A percentile compares a stretch with the other conserved stretches of the same genome.
phyloP scores from a whole-genome alignment of 2,329 filamentous ascomycete genomes.

The Pseudohalonectria lignicola region DNA sequence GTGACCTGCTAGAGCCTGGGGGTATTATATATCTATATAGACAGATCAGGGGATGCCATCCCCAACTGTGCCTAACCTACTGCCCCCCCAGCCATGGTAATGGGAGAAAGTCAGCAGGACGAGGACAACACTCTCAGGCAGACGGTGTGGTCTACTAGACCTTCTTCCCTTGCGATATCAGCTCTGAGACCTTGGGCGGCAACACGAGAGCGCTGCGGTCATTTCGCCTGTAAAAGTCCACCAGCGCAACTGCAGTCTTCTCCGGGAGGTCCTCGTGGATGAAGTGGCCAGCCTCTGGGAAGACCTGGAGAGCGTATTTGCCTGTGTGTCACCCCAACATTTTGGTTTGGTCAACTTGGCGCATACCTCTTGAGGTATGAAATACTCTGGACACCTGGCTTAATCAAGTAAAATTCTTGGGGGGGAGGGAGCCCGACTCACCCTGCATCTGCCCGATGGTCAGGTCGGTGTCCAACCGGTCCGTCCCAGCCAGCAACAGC shows the following conservation, averaged over 20 bases:
- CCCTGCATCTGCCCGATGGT: conserved; percentile 98
- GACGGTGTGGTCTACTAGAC: too few relatives aligned
- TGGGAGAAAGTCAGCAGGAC: too few relatives aligned
- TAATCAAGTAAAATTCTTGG: too few relatives aligned
- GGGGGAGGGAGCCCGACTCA: too few relatives aligned
- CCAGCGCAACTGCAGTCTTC: conserved; percentile 74
- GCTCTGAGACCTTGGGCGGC: conserved; percentile 80
- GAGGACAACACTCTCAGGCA: too few relatives aligned
- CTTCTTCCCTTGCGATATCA: conserved; percentile 51
- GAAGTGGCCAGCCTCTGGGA: conserved; percentile 92
- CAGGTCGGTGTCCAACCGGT: conserved; percentile 79
- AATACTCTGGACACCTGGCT: too few relatives aligned
- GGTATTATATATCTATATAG: too few relatives aligned
- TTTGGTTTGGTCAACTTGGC: neutral
- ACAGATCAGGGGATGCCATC: too few relatives aligned
- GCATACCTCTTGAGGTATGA: too few relatives aligned
- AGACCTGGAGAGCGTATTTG: conserved; percentile 91
- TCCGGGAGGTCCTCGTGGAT: conserved; percentile 91
- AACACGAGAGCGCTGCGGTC: conserved; percentile 76
- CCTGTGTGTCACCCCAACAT: conserved; percentile 29
- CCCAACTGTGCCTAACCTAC: too few relatives aligned
- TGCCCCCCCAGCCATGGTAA: too few relatives aligned
- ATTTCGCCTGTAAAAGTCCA: conserved; percentile 87
- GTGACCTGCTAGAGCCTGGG: too few relatives aligned
- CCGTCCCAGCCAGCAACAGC: conserved; percentile 76